These are phyloP conservation scores for Austroboletus sp. DNA, from an alignment of 1,284 basidiomycete species.

Conservation along the genomic window DNA sequence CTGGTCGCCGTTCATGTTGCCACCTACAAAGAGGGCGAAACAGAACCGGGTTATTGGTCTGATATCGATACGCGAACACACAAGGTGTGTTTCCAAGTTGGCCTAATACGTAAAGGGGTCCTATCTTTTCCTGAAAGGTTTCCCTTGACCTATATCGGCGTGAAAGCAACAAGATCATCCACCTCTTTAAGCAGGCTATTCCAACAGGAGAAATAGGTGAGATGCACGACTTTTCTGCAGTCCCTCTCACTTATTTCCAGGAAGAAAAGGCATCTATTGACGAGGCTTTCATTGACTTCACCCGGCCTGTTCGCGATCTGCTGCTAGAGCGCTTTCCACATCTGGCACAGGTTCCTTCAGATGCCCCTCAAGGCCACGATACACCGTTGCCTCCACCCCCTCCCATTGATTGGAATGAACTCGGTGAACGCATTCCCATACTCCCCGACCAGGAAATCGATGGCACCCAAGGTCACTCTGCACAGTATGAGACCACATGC, in stretches of 20 bases:
- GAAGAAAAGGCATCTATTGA: constrained; percentile 80
- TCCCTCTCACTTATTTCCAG: constrained; percentile 3
- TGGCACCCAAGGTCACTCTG: constrained; percentile 19
- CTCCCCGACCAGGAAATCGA: constrained; percentile 31
- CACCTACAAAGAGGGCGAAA: constrained; percentile 86
- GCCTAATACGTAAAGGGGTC: not conserved
- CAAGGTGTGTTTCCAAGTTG: constrained; percentile 56
- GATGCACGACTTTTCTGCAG: constrained; percentile 13
- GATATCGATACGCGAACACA: constrained; percentile 82
- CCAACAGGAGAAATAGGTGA: constrained; percentile 65
- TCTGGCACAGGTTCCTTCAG: constrained; percentile 61
- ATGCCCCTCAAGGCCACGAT: constrained; percentile 69
- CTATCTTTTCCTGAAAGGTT: constrained; percentile 47
- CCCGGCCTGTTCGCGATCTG: constrained; percentile 65
- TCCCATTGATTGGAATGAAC: constrained; percentile 54
- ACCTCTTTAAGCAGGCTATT: constrained; percentile 74
- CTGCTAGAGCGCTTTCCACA: constrained; percentile 72
- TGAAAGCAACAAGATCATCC: constrained; percentile 86
- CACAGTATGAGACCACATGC: constrained; percentile 33
- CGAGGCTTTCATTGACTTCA: constrained; percentile 87
- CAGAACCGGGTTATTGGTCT: constrained; percentile 84
- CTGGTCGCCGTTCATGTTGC: constrained; percentile 88
- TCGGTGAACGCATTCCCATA: constrained; percentile 69
- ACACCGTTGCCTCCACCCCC: constrained; percentile 78
- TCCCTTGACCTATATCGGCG: constrained; percentile 90